Evolutionary conservation across 768 basidiomycete genomes (phyloP).

Genomic region (Suillus subluteus): DNA sequence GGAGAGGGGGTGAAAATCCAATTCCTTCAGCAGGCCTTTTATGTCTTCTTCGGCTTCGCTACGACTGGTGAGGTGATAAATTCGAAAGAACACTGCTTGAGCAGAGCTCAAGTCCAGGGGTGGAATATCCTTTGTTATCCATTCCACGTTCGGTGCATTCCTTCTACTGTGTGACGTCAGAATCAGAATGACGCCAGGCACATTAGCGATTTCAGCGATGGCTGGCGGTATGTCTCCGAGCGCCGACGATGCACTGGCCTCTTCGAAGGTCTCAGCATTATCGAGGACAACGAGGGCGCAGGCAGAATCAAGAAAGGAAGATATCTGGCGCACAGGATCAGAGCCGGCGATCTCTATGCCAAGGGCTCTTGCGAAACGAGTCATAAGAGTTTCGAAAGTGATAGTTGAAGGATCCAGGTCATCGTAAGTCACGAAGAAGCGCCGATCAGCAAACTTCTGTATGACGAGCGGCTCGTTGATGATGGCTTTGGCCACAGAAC

Average conservation of each 20-base stretch:
- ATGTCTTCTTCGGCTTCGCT: background rate
- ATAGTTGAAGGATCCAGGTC: background rate
- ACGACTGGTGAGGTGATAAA: background rate
- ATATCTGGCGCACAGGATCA: background rate
- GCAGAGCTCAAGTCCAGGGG: background rate
- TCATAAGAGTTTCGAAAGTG: slow-evolving; percentile 4
- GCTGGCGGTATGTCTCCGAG: background rate
- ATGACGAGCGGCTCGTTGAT: too few species aligned
- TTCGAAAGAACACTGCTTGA: background rate
- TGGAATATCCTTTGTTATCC: background rate
- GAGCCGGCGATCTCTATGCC: background rate
- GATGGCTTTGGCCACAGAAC: too few species aligned
- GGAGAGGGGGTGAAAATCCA: background rate
- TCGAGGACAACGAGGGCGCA: slow-evolving; percentile 7
- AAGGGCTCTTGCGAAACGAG: background rate
- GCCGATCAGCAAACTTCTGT: background rate
- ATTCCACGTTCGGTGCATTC: background rate
- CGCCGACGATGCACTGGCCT: background rate
- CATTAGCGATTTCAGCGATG: background rate
- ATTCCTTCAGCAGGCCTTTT: too few species aligned
- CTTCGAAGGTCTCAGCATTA: slow-evolving; percentile 3
- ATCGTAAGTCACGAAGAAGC: slow-evolving; percentile 6
- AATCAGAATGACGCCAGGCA: background rate
- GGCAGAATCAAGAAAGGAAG: background rate
- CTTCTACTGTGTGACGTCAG: background rate